A percentile compares a stretch with the other conserved stretches of the same genome.
These are phyloP conservation scores for Alternaria sp. DNA, from an alignment of 2,329 filamentous ascomycete genomes.

Conservation along the genomic window DNA sequence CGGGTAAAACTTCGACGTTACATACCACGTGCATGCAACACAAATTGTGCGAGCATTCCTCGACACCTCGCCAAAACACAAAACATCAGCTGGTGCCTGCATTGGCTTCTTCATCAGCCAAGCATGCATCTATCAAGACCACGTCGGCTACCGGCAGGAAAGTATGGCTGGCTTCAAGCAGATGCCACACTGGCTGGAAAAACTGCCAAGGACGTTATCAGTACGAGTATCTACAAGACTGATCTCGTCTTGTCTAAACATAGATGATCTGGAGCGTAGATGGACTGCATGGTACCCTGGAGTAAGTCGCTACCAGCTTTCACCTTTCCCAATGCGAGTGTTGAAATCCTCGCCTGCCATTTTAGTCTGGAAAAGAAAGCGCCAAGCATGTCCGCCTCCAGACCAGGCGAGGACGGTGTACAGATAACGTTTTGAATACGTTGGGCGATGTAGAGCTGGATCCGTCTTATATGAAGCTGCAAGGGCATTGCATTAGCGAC, in stretches of 20 bases:
- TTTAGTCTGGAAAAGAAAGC: constrained; percentile 1
- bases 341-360: not conserved
- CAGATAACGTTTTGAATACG: constrained; percentile 15
- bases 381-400: constrained; percentile 25
- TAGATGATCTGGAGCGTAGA: not conserved
- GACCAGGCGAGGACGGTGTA: constrained; percentile 12
- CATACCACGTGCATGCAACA: not conserved
- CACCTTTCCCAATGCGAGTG: not conserved
- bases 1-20: constrained; percentile 5
- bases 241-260: constrained; percentile 1
- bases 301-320: not conserved
- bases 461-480: constrained; percentile 21
- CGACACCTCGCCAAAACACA: not conserved
- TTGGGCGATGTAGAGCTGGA: constrained; percentile 16
- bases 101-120: not conserved
- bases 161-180: not conserved
- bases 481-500: constrained; percentile 32
- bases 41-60: not conserved
- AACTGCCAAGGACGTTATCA: not conserved
- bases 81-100: not conserved
- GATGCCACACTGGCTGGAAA: not conserved
- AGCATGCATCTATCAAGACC: not conserved
- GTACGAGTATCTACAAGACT: not conserved
- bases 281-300: not conserved
- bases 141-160: not conserved